Evolutionary conservation across 2,329 filamentous ascomycete genomes (phyloP).

Genomic region (Trichoderma brevicompactum): DNA sequence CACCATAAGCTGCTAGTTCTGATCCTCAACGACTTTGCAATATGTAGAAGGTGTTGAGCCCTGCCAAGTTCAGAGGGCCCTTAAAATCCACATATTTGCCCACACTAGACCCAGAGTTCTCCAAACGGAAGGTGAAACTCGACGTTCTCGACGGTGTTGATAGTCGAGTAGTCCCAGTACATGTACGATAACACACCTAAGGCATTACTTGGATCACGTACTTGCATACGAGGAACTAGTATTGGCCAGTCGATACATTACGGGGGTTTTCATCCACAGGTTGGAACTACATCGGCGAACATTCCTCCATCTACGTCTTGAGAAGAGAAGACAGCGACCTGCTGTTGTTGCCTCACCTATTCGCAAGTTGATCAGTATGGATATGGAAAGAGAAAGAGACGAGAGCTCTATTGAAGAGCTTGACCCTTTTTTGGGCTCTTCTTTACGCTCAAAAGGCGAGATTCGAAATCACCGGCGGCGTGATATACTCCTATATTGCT

Average conservation of each 20-base stretch:
- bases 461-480: neutral
- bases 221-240: neutral
- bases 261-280: neutral
- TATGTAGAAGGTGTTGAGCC: neutral
- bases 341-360: neutral
- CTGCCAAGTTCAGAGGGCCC: neutral
- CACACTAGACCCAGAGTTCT: neutral
- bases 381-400: constrained; percentile 11
- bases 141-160: neutral
- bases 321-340: neutral
- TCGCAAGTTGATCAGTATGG: neutral
- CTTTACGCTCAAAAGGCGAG: neutral
- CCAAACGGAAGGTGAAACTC: constrained; percentile 1
- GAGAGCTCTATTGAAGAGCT: constrained; percentile 17
- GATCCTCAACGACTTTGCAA: neutral
- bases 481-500: neutral
- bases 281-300: neutral
- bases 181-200: neutral
- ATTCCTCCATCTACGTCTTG: neutral
- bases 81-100: neutral
- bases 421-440: constrained; percentile 9
- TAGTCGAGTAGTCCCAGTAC: neutral
- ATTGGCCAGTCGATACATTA: neutral
- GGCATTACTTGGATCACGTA: neutral
- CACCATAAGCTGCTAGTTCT: neutral